These are phyloP conservation scores for Jaapia argillacea DNA, from an alignment of 768 basidiomycete genomes.

Conservation along the genomic window DNA sequence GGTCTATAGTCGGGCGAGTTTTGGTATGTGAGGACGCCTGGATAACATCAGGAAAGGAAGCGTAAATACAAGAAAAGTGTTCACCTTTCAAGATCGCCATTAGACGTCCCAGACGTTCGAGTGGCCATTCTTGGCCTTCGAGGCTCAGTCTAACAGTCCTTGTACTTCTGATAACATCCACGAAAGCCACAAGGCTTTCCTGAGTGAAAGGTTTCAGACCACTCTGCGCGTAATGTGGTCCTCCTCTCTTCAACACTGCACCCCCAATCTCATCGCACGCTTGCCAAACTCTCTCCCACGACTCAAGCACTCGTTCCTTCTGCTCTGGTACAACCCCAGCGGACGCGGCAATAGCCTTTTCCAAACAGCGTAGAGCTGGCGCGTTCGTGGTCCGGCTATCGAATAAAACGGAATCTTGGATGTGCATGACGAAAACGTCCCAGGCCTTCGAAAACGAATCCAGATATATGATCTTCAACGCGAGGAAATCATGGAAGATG, in stretches of 20 bases:
- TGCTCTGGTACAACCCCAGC: conserved; percentile 20
- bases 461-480: conserved; percentile 62
- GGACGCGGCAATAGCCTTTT: conserved; percentile 64
- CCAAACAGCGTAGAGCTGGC: conserved; percentile 77
- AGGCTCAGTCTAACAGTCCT: conserved; percentile 37
- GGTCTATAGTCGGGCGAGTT: conserved; percentile 80
- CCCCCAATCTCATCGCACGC: conserved; percentile 59
- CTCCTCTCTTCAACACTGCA: conserved; percentile 27
- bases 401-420: conserved; percentile 59
- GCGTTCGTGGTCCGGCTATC: conserved; percentile 63
- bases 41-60: background rate
- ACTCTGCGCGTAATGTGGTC: conserved; percentile 4
- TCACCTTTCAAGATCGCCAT: conserved; percentile 73
- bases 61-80: conserved; percentile 5
- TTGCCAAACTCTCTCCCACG: conserved; percentile 59
- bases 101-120: conserved; percentile 54
- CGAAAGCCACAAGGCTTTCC: conserved; percentile 75
- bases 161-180: conserved; percentile 59
- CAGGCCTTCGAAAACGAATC: conserved; percentile 63
- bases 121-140: conserved; percentile 51
- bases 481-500: conserved; percentile 74
- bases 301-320: conserved; percentile 30
- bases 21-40: conserved; percentile 72
- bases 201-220: conserved; percentile 52
- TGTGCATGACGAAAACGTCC: conserved; percentile 61